Base-by-base conservation (phyloP, 805 yeast species). In the Saturnispora kantuleensis region DNA sequence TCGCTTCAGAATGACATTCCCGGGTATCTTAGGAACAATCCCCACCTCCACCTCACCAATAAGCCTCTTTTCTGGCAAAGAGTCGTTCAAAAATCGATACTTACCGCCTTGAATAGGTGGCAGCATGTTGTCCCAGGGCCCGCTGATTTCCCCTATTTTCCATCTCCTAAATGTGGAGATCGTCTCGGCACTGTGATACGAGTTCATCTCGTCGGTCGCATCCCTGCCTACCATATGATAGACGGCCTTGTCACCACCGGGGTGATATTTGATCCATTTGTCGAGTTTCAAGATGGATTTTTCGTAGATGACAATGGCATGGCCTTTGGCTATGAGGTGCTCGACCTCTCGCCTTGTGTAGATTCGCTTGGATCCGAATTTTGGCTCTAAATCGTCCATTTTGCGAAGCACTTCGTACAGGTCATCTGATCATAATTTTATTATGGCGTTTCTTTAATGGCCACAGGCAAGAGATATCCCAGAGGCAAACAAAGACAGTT, bases 21-120 rank as follows among this genome's bases (percentile, higher is more conserved):
- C 77, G 0, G 81, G 77, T 2, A 79, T 70, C 41, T 66, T 66
- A 0, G 85, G 79, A n/a, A 39, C 50, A 11, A 79, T 73, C 4
- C 55, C 50, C 0, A 63, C 73, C 1, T 59, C 57, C 17, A 71
- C 67, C 44, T 60, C 66, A 2, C 82, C 82, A 2, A 66, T 58
- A 47, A 64, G 45, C 11, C 37, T 44, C 6, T 10, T 37, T 9
- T 38, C 47, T 1, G 31, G 29, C 9, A 32, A 32, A 29, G 59
- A 63, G 2, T 37, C 39, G 7, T 36, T 37, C 13, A 59, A 44
- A 1, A 59, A 53, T 16, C 66, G 56, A 56, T 65, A 79, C 18
- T 46, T 48, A 1, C 86, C 95, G 11, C 95, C 95, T 63, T 86
- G 95, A 50, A 87, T 84, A 1, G 96, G 96, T 4, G 96, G 96